phyloP scores from a whole-genome alignment of 2,329 filamentous ascomycete genomes.

The Reticulascus tulasneorum region DNA sequence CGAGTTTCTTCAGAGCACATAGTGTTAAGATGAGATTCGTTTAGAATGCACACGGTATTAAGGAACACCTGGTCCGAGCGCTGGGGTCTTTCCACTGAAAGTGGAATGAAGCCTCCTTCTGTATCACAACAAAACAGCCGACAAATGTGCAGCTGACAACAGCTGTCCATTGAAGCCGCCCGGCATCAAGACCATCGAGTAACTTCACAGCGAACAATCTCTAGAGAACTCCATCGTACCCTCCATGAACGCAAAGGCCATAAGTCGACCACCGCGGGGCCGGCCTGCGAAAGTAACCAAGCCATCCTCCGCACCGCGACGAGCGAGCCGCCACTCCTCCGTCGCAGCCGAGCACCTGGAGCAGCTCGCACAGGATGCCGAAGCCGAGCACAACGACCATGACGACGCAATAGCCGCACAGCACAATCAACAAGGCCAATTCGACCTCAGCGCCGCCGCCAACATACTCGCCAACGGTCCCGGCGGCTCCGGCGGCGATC shows the following conservation, averaged over 20 bases:
- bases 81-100: not conserved
- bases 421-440: constrained; percentile 18
- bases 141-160: constrained; percentile 10
- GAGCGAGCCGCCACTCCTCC: constrained; percentile 23
- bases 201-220: constrained; percentile 13
- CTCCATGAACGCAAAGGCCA: constrained; percentile 15
- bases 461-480: constrained; percentile 27
- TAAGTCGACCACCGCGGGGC: constrained; percentile 25
- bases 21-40: too few species aligned
- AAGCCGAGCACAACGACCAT: constrained; percentile 17
- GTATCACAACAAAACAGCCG: not conserved
- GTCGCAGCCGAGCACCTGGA: constrained; percentile 29
- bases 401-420: constrained; percentile 11
- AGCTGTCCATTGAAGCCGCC: constrained; percentile 10
- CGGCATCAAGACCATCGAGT: constrained; percentile 7
- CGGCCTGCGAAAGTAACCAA: constrained; percentile 43
- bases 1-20: too few species aligned
- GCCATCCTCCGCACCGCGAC: constrained; percentile 20
- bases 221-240: constrained; percentile 1
- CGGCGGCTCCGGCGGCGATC: constrained; percentile 14
- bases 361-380: constrained; percentile 18
- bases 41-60: too few species aligned
- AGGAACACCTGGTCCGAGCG: too few species aligned
- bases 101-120: not conserved
- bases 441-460: constrained; percentile 24